These are phyloP conservation scores for Leccinum barrowsii DNA, from an alignment of 768 basidiomycete species.

Conservation along the genomic window DNA sequence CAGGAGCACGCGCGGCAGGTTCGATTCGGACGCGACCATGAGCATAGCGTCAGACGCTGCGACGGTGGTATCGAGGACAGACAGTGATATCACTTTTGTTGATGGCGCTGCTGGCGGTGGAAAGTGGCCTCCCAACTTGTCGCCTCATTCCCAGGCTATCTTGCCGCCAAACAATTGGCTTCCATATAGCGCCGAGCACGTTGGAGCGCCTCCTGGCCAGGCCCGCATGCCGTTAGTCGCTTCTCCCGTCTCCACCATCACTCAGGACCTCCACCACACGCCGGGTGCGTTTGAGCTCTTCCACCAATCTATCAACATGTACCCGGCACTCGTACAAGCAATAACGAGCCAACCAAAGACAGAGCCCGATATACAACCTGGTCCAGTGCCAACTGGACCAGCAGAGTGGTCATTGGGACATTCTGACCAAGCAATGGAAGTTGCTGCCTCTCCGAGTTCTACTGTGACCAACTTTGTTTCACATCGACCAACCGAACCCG, in stretches of 20 bases:
- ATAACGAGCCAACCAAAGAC: not conserved
- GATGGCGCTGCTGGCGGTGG: conserved; percentile 8
- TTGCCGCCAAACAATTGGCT: not conserved
- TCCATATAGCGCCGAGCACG: not conserved
- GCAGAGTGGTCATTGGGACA: not conserved
- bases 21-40: conserved; percentile 11
- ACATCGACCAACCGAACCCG: conserved; percentile 18
- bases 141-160: not conserved
- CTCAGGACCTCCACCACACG: not conserved
- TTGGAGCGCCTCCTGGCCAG: not conserved
- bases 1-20: conserved; percentile 16
- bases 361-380: not conserved
- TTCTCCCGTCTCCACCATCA: conserved; percentile 5
- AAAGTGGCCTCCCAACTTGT: not conserved
- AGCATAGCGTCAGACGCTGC: conserved; percentile 7
- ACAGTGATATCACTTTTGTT: conserved; percentile 26
- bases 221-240: not conserved
- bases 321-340: not conserved
- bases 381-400: not conserved
- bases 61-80: conserved; percentile 13
- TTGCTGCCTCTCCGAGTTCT: not conserved
- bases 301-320: conserved; percentile 3
- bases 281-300: conserved; percentile 1
- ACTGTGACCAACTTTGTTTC: conserved; percentile 7
- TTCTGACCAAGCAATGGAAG: not conserved